Conservation (phyloP, 352 stramenopile genomes). For the Thraustotheca clavata region DNA sequence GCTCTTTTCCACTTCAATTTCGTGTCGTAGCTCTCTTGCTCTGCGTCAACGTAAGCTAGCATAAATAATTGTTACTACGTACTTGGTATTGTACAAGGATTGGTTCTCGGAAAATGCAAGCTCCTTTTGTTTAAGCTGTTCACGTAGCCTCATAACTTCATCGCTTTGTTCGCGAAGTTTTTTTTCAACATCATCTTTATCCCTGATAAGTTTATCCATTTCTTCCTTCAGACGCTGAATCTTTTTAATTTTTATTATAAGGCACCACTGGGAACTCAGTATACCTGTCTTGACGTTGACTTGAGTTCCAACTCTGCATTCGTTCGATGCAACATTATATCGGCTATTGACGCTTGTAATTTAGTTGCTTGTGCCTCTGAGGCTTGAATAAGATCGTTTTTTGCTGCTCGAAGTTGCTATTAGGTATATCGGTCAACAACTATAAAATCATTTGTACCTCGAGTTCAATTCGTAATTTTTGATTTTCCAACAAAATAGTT, state of each 20-base stretch:
- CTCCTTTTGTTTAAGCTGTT: conserved; percentile 72
- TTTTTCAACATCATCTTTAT: conserved; percentile 48
- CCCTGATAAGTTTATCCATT: conserved; percentile 34
- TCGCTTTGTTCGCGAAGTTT: conserved; percentile 41
- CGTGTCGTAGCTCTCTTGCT: conserved; percentile 44
- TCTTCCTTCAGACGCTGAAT: conserved; percentile 39
- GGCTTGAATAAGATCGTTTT: conserved; percentile 30
- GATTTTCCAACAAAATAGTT: conserved; percentile 44
- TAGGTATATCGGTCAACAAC: background rate
- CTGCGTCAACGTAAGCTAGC: conserved; percentile 21
- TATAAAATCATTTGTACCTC: conserved; percentile 28
- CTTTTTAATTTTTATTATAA: background rate
- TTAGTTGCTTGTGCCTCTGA: conserved; percentile 15
- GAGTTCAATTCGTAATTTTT: conserved; percentile 51
- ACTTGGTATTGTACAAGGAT: conserved; percentile 47
- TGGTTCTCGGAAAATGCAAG: conserved; percentile 50
- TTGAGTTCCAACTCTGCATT: conserved; percentile 56
- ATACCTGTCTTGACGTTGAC: conserved; percentile 34
- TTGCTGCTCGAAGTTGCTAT: conserved; percentile 45
- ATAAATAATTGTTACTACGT: background rate
- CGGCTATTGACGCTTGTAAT: conserved; percentile 25
- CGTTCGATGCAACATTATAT: conserved; percentile 34
- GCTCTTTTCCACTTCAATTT: conserved; percentile 40
- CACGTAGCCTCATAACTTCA: conserved; percentile 51
- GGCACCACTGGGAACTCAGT: background rate